Evolutionary conservation across 176 grass and related monocot species (phyloP).

Genomic region (Dactylis glomerata): DNA sequence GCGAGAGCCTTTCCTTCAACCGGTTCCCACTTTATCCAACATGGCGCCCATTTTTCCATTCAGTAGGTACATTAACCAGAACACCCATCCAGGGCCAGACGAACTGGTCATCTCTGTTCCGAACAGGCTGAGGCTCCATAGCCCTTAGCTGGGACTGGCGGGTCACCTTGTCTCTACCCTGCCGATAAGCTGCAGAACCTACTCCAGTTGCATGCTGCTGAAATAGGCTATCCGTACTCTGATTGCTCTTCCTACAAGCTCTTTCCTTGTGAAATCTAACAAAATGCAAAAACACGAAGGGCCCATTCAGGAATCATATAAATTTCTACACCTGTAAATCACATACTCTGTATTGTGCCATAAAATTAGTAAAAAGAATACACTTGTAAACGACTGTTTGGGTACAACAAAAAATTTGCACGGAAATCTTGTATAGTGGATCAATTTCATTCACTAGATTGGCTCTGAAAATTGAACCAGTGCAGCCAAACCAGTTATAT

Average conservation of each 20-base stretch:
- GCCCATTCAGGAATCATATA: neutral
- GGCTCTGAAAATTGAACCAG: neutral
- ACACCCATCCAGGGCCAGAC: constrained; percentile 21
- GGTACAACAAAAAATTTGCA: neutral
- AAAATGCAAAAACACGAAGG: neutral
- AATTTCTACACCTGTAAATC: neutral
- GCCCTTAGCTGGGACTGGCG: neutral
- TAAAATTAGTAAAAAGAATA: neutral
- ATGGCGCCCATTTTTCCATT: constrained; percentile 2
- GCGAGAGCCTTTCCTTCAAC: neutral
- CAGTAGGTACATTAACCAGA: constrained; percentile 13
- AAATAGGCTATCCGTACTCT: constrained; percentile 1
- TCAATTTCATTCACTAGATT: constrained; percentile 4
- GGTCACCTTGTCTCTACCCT: neutral
- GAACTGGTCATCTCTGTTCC: constrained; percentile 11
- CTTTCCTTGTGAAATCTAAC: neutral
- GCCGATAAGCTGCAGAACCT: constrained; percentile 4
- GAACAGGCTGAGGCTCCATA: constrained; percentile 4
- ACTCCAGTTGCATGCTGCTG: constrained; percentile 13
- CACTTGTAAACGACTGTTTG: neutral
- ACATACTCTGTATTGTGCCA: neutral
- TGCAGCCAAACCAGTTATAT: neutral
- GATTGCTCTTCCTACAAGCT: neutral
- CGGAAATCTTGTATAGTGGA: neutral
- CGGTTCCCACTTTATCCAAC: constrained; percentile 21